Conservation (phyloP, 164 flowering plant genomes). For the Echeveria elegans region DNA sequence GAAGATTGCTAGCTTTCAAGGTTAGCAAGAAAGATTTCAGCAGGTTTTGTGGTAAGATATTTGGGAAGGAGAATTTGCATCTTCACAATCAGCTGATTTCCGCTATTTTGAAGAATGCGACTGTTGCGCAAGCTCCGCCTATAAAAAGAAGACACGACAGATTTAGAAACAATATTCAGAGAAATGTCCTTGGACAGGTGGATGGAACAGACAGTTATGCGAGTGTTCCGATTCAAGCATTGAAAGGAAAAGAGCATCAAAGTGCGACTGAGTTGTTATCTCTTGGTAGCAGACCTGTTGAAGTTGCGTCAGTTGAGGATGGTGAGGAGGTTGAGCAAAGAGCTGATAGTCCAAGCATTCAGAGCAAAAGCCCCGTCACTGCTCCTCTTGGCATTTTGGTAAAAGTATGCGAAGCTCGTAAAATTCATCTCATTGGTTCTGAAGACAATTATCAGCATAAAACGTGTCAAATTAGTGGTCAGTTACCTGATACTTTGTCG, state of each 20-base stretch:
- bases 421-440: conserved; percentile 24
- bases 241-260: too few relatives aligned
- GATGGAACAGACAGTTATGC: conserved; percentile 40
- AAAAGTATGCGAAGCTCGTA: conserved; percentile 28
- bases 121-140: conserved; percentile 47
- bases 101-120: conserved; percentile 58
- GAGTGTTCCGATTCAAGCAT: conserved; percentile 36
- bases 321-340: conserved; percentile 90
- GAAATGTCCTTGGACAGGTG: conserved; percentile 32
- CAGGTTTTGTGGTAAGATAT: conserved; percentile 37
- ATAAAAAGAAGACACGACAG: conserved; percentile 21
- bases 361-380: conserved; percentile 68
- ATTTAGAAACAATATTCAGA: conserved; percentile 28
- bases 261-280: conserved; percentile 52
- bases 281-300: conserved; percentile 55
- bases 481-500: conserved; percentile 58
- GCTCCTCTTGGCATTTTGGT: conserved; percentile 77
- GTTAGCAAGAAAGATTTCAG: conserved; percentile 54
- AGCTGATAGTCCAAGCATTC: conserved; percentile 54
- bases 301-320: conserved; percentile 72
- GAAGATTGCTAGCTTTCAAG: conserved; percentile 35
- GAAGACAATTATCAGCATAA: conserved; percentile 15
- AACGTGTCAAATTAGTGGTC: conserved; percentile 41
- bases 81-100: conserved; percentile 62
- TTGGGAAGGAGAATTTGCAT: conserved; percentile 62